Evolutionary conservation across 1,284 basidiomycete genomes (phyloP), one percentile per base, ranked within the genome.

Genomic region (Ceratobasidium theobromae): DNA sequence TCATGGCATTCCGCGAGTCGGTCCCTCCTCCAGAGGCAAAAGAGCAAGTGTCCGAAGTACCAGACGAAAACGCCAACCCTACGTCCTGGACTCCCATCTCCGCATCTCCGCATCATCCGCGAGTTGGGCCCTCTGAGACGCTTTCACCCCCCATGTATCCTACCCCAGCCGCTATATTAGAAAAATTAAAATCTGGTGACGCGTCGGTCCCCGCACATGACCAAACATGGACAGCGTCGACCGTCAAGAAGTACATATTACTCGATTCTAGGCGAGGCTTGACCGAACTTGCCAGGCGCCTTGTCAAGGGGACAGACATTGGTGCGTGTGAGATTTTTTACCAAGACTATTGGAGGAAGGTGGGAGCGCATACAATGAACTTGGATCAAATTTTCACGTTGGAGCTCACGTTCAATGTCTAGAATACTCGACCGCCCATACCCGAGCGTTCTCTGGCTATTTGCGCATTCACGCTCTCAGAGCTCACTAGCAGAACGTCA

Each of bases 401-500:
- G 58, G 14, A 14, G 32, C 30, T 16, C 23, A 51, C n/a, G n/a
- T n/a, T n/a, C n/a, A 48, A 41, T 32, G 4, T 53, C 2, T 41
- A 54, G 45, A 57, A 52, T 21, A 60, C 57, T 33, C 52, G 11
- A 32, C 60, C 54, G 57, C 53, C 41, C 54, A 41, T 53, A 23
- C 67, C 82, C 4, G 73, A 76, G 14, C 78, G 84, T 41, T 84
- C 86, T 4, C 75, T 98, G 38, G 92, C 89, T 0, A 75, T 99
- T 33, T 93, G 91, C 21, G 90, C 95, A 0, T 98, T 96, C 77
- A 81, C 87, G 72, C 79, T 99, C 0, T 87, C 90, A 14, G 84
- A 89, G 5, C 79, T 95, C 14, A 79, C 85, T 1, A 87, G 81
- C 9, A 76, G 84, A 45, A 71, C 84, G 6, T 82, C 85, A 4